Percentiles rank a stretch among this genome's conserved stretches.
Conservation (phyloP, 495 filamentous ascomycete species). For the Neurospora sp. region DNA sequence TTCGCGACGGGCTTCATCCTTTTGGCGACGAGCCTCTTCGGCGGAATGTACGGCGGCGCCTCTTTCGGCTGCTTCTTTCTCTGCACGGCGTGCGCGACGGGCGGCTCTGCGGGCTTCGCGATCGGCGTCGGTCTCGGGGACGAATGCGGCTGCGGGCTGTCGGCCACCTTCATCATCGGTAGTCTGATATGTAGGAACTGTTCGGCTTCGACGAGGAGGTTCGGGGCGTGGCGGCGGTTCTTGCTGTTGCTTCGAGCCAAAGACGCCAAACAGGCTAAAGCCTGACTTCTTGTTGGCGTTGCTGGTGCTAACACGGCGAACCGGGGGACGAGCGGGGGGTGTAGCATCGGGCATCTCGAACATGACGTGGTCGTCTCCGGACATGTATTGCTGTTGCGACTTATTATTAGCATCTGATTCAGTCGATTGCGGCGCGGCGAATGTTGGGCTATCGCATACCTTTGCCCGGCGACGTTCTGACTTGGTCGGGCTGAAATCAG, state of each 20-base stretch:
- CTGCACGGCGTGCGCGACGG: constrained; percentile 36
- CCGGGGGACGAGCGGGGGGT: constrained; percentile 24
- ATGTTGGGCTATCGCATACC: constrained; percentile 20
- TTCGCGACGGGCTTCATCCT: constrained; percentile 36
- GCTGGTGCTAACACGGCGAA: constrained; percentile 32
- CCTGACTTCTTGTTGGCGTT: constrained; percentile 28
- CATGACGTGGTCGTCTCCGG: constrained; percentile 35
- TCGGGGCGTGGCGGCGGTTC: constrained; percentile 23
- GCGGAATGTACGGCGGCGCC: constrained; percentile 36
- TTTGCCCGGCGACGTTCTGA: constrained; percentile 34
- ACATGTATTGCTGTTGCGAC: constrained; percentile 21
- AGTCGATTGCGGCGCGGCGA: background rate
- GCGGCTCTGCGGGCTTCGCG: constrained; percentile 46
- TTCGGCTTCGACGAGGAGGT: constrained; percentile 28
- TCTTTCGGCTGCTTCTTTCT: constrained; percentile 39
- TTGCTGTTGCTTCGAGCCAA: constrained; percentile 20
- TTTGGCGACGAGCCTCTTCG: constrained; percentile 35
- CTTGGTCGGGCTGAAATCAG: constrained; percentile 33
- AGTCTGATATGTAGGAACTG: constrained; percentile 22
- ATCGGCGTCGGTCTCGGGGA: constrained; percentile 32
- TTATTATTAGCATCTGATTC: constrained; percentile 17
- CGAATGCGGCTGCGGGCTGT: background rate
- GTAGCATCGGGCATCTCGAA: constrained; percentile 25
- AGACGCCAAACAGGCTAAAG: constrained; percentile 35
- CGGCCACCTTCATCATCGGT: constrained; percentile 31